Percentiles rank a stretch among this genome's conserved stretches.
These are phyloP conservation scores for Eutrema yunnanense DNA, from an alignment of 345 rosid species.

Conservation along the genomic window DNA sequence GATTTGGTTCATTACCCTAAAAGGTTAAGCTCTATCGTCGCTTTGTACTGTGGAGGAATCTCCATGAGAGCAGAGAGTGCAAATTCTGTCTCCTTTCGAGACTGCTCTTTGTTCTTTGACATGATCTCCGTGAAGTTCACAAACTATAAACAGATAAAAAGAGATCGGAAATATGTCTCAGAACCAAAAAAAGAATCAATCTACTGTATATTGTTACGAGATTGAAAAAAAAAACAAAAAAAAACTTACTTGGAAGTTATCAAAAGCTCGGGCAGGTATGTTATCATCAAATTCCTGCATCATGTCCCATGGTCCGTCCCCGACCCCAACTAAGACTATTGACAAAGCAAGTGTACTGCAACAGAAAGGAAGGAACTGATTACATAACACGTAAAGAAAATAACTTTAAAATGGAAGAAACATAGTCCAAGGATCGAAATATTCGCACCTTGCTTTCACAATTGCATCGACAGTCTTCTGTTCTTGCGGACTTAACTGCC, in stretches of 20 bases:
- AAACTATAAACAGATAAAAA: constrained; percentile 45
- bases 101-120: constrained; percentile 54
- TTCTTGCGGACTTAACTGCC: constrained; percentile 85
- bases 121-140: constrained; percentile 92
- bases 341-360: constrained; percentile 65
- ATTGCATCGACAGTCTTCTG: constrained; percentile 88
- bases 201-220: background rate
- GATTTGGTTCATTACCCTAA: constrained; percentile 52
- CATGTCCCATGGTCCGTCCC: constrained; percentile 99
- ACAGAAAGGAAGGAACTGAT: background rate
- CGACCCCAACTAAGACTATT: constrained; percentile 84
- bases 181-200: background rate
- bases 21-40: constrained; percentile 73
- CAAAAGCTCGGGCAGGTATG: constrained; percentile 93
- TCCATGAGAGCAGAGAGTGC: constrained; percentile 96
- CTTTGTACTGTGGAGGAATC: constrained; percentile 89
- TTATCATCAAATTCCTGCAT: constrained; percentile 97
- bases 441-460: constrained; percentile 73
- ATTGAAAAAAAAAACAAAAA: background rate
- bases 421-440: background rate
- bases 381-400: background rate
- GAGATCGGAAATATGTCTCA: background rate
- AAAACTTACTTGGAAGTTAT: constrained; percentile 78
- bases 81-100: constrained; percentile 81
- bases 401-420: background rate